These are phyloP conservation scores for Tilletia indica DNA, from an alignment of 1,284 basidiomycete species.

Conservation along the genomic window DNA sequence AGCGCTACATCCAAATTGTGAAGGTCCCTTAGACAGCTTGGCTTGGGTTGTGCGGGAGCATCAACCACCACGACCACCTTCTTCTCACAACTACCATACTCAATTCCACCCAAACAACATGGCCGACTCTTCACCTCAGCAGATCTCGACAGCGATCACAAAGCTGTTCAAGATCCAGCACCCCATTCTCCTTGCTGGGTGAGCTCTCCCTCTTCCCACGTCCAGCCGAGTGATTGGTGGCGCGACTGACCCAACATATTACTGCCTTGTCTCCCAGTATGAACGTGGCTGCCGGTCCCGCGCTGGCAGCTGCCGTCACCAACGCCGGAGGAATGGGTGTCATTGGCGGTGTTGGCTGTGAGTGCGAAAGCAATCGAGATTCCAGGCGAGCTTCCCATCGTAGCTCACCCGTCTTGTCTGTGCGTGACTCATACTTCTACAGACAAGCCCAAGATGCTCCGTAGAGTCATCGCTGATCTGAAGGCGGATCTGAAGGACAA, in stretches of 20 bases:
- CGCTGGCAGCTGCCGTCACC: slow-evolving; percentile 47
- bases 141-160: slow-evolving; percentile 28
- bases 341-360: slow-evolving; percentile 46
- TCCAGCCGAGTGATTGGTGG: neutral
- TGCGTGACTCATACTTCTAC: neutral
- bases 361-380: neutral
- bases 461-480: slow-evolving; percentile 32
- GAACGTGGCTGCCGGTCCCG: slow-evolving; percentile 48
- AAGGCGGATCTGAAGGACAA: slow-evolving; percentile 44
- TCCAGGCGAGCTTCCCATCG: neutral
- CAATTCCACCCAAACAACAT: slow-evolving; percentile 22
- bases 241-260: neutral
- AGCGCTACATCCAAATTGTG: no score
- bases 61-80: neutral
- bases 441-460: slow-evolving; percentile 35
- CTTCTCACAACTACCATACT: neutral
- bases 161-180: slow-evolving; percentile 29
- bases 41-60: no score
- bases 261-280: slow-evolving; percentile 20
- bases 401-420: neutral
- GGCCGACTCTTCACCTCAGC: slow-evolving; percentile 32
- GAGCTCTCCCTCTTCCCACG: slow-evolving; percentile 2
- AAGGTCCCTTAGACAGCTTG: no score
- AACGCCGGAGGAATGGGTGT: slow-evolving; percentile 49
- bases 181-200: slow-evolving; percentile 25